Conservation (phyloP, 2,329 filamentous ascomycete genomes). For the Sphaerulina musiva region DNA sequence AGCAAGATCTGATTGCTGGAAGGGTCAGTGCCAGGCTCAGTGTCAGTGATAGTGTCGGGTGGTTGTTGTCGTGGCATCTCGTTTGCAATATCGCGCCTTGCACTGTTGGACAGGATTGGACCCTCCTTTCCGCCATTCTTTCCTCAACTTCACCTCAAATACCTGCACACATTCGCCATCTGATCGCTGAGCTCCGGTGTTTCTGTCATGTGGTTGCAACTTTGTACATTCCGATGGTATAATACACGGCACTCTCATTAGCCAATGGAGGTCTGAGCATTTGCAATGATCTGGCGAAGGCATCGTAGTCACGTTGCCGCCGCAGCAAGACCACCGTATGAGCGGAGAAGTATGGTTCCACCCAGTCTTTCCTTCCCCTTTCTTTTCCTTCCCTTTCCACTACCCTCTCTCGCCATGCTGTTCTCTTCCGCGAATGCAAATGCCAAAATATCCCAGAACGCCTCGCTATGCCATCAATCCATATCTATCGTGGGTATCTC, state of each 20-base stretch:
- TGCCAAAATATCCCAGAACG: slow-evolving; percentile 18
- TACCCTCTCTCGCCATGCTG: background rate
- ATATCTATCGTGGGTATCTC: slow-evolving; percentile 8
- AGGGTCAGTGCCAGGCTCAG: no score
- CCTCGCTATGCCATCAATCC: slow-evolving; percentile 27
- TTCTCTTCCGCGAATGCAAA: slow-evolving; percentile 8
- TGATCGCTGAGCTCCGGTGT: no score
- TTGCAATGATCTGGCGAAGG: background rate
- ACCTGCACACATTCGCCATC: no score
- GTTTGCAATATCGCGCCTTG: no score
- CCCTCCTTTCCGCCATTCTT: no score
- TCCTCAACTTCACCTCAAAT: no score
- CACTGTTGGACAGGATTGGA: no score
- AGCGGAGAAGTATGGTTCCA: slow-evolving; percentile 2
- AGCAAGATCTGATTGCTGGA: no score
- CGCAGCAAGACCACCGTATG: background rate
- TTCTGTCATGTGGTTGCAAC: background rate
- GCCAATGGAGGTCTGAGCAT: background rate
- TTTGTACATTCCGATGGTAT: slow-evolving; percentile 6
- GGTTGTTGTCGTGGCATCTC: no score
- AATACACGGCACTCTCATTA: background rate
- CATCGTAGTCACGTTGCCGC: background rate
- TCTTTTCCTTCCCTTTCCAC: background rate
- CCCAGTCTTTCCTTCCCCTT: background rate
- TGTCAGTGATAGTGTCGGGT: no score